Conservation (phyloP, 2,329 filamentous ascomycete species). For the Cladosporium sp. region DNA sequence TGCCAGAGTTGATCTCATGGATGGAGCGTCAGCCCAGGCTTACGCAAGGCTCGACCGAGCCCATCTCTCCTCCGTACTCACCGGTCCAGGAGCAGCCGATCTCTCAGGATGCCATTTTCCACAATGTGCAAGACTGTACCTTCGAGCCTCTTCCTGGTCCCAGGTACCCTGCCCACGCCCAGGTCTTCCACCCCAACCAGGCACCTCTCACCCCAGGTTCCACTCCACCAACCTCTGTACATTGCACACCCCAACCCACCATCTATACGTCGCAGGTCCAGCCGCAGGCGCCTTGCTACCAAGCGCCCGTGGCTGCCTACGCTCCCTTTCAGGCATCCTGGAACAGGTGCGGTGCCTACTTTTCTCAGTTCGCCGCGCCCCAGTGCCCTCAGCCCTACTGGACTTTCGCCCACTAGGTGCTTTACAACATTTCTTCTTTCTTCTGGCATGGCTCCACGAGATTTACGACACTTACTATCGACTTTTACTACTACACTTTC, state of each 20-base stretch:
- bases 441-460: conserved; percentile 10
- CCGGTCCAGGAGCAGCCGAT: conserved; percentile 34
- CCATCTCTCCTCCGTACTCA: conserved; percentile 39
- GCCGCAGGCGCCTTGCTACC: conserved; percentile 9
- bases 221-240: conserved; percentile 24
- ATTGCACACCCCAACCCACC: conserved; percentile 25
- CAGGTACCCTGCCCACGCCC: conserved; percentile 18
- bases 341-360: conserved; percentile 12
- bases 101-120: conserved; percentile 5
- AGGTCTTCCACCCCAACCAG: conserved; percentile 2
- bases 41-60: conserved; percentile 48
- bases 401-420: conserved; percentile 7
- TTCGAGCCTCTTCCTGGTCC: conserved; percentile 28
- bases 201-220: conserved; percentile 7
- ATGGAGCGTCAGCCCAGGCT: conserved; percentile 64
- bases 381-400: conserved; percentile 13
- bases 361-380: conserved; percentile 11
- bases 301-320: conserved; percentile 9
- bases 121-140: conserved; percentile 9
- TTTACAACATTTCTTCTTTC: neutral
- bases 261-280: conserved; percentile 22
- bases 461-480: conserved; percentile 10
- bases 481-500: conserved; percentile 9
- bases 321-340: conserved; percentile 8
- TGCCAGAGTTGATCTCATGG: conserved; percentile 67